Evolutionary conservation across 2,329 filamentous ascomycete genomes (phyloP), one percentile per base, ranked within the genome.

Genomic region (Mollisia scopiformis): DNA sequence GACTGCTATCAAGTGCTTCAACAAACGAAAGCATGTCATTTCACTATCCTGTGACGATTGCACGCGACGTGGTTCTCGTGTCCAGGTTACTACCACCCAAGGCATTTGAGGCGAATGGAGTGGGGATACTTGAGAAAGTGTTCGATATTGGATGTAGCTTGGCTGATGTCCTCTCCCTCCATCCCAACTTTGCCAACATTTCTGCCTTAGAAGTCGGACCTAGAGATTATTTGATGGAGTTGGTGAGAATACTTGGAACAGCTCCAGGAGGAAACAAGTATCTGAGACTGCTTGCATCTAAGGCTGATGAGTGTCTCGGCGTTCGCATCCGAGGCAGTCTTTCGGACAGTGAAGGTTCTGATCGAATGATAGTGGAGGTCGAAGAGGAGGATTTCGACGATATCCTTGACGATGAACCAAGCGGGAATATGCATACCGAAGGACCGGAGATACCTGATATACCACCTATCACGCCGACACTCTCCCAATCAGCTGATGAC

Each of bases 1-100:
- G 85, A 3, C 81, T 85, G 19, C 77, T 89, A 16, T 87, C 85
- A 35, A 85, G 83, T 43, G 79, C 81, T 3, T 78, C 85, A 0
- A 73, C 78, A 3, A 82, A 88, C 57, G 79, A 79, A 55, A 81
- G 84, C 46, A 82, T 87, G 80, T 82, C 79, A 41, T 86, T 86
- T 74, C 80, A 81, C 28, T 87, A 84, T 59, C 84, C 84, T 0
- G 79, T 88, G 35, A 79, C 84, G 21, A 84, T 87, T n/a, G 84
- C 84, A 8, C 55, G 63, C 14, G 63, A 66, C 23, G 43, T 73
- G 0, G 69, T 75, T 1, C 55, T 66, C 1, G 62, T 68, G 0
- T 69, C 70, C 0, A 64, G 65, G 1, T 30, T 66, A 0, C 56
- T 75, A 1, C 68, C 73, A 0, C 60, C 63, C 0, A 60, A 65